Conservation (phyloP, 768 basidiomycete species). For the Mycena latifolia region DNA sequence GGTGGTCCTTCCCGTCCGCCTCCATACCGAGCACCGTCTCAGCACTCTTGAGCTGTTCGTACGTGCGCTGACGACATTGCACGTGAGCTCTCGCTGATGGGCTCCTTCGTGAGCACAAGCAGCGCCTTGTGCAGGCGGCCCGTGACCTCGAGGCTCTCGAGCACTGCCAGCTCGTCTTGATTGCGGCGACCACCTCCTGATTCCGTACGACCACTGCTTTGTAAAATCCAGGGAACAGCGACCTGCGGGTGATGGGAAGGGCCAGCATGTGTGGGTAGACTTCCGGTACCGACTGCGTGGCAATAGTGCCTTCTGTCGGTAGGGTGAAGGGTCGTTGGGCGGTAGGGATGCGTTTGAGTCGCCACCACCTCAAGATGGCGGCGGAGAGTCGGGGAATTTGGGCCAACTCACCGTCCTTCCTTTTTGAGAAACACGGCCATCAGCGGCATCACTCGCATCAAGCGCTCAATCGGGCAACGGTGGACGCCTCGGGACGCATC, state of each 20-base stretch:
- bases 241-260: conserved; percentile 93
- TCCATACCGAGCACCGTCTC: conserved; percentile 98
- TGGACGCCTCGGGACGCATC: no score
- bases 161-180: conserved; percentile 92
- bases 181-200: conserved; percentile 90
- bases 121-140: conserved; percentile 92
- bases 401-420: no score
- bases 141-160: conserved; percentile 88
- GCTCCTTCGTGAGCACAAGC: conserved; percentile 95
- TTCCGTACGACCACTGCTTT: conserved; percentile 96
- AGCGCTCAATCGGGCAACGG: no score
- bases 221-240: conserved; percentile 98
- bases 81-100: conserved; percentile 94
- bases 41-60: conserved; percentile 95
- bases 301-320: conserved; percentile 66
- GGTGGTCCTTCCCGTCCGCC: conserved; percentile 93
- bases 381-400: conserved; percentile 47
- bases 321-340: conserved; percentile 45
- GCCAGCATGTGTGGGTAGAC: conserved; percentile 95
- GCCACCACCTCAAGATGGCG: conserved; percentile 56
- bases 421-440: no score
- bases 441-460: no score
- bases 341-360: conserved; percentile 45
- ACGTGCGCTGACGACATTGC: conserved; percentile 96
- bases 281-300: conserved; percentile 91